Evolutionary conservation across 2,329 filamentous ascomycete species (phyloP).

Genomic region (Teratosphaeria epicoccoides): DNA sequence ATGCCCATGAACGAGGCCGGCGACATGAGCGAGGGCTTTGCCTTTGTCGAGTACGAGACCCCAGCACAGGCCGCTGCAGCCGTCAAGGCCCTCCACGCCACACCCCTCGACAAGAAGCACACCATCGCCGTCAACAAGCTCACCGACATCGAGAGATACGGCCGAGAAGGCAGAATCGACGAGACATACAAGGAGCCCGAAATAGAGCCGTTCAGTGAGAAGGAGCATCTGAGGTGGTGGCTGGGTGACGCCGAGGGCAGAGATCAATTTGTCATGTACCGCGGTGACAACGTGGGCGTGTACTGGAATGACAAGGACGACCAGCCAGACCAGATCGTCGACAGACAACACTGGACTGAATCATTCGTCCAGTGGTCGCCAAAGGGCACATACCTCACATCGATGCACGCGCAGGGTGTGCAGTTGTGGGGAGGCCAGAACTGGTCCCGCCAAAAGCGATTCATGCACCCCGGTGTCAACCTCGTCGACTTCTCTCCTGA

Average conservation of each 20-base stretch:
- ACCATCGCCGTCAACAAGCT: constrained; percentile 94
- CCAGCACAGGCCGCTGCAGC: constrained; percentile 81
- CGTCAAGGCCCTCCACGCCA: constrained; percentile 75
- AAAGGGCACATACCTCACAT: constrained; percentile 84
- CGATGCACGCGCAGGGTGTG: constrained; percentile 89
- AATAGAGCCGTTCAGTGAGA: constrained; percentile 76
- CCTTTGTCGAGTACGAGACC: constrained; percentile 92
- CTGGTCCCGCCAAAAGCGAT: constrained; percentile 85
- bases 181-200: constrained; percentile 78
- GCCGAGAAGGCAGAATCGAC: constrained; percentile 83
- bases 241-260: constrained; percentile 78
- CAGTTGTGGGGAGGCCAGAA: constrained; percentile 90
- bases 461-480: constrained; percentile 91
- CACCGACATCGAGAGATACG: constrained; percentile 93
- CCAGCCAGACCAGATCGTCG: constrained; percentile 73
- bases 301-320: constrained; percentile 99
- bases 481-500: constrained; percentile 88
- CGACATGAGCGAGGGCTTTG: constrained; percentile 78
- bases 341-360: constrained; percentile 94
- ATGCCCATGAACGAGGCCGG: constrained; percentile 82
- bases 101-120: constrained; percentile 92
- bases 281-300: constrained; percentile 81
- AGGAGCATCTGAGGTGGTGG: constrained; percentile 92
- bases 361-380: constrained; percentile 98
- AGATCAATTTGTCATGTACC: constrained; percentile 93